Percentiles rank a stretch among this genome's conserved stretches.
Conservation (phyloP, 352 stramenopile species). For the Ochromonadaceae sp. region DNA sequence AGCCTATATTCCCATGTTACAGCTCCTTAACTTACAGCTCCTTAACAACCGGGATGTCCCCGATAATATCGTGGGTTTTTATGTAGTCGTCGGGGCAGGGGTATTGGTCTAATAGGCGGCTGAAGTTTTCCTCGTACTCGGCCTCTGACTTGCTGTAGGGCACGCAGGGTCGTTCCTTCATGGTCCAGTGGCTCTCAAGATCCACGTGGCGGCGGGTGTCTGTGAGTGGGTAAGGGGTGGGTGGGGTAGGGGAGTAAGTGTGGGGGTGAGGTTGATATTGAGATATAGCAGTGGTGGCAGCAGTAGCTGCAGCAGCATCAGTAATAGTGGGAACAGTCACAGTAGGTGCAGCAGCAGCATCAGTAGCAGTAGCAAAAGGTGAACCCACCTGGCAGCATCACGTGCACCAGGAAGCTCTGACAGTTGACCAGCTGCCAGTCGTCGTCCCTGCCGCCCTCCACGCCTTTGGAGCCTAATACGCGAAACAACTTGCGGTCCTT, state of each 20-base stretch:
- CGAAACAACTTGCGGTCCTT: neutral
- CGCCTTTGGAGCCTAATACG: neutral
- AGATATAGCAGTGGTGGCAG: no score
- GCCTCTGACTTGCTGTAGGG: neutral
- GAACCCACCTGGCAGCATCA: neutral
- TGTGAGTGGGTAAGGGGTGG: neutral
- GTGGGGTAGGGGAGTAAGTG: no score
- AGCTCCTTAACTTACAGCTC: no score
- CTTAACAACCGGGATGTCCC: neutral
- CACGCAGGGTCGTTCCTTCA: neutral
- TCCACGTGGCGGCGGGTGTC: neutral
- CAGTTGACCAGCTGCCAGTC: conserved; percentile 11
- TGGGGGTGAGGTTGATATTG: no score
- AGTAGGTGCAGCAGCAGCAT: neutral
- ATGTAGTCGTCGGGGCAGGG: neutral
- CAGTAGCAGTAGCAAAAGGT: neutral
- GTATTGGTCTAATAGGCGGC: neutral
- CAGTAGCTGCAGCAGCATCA: no score
- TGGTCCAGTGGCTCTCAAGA: neutral
- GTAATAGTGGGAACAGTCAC: no score
- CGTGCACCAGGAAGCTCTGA: neutral
- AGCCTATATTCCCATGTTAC: no score
- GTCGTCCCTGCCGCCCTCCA: neutral
- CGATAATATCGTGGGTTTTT: neutral
- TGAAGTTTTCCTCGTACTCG: neutral